These are phyloP conservation scores for Coprinellus micaceus DNA, from an alignment of 768 basidiomycete species.

Conservation along the genomic window DNA sequence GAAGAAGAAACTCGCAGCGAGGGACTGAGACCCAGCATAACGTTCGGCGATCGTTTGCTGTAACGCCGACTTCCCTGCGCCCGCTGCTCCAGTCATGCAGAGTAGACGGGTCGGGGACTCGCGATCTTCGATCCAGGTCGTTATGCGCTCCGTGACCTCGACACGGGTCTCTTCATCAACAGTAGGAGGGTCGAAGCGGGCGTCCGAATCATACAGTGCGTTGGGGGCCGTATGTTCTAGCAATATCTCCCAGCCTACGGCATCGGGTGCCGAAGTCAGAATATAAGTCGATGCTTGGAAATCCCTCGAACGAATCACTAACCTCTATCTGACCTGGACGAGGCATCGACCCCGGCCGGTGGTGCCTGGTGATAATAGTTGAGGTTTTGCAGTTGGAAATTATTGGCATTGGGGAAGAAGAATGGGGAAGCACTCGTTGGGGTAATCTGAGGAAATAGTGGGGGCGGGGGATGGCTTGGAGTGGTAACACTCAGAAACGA, in stretches of 20 bases:
- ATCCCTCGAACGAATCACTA: background rate
- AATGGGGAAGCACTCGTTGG: no score
- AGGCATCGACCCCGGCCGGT: no score
- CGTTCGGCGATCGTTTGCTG: background rate
- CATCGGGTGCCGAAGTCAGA: background rate
- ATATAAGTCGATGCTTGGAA: background rate
- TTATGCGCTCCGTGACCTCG: background rate
- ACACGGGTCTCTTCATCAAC: conserved; percentile 8
- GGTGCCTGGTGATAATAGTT: background rate
- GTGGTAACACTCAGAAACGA: no score
- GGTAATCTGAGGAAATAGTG: no score
- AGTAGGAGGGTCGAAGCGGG: conserved; percentile 5
- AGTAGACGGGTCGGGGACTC: background rate
- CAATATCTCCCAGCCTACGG: background rate
- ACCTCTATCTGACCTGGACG: background rate
- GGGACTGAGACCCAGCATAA: background rate
- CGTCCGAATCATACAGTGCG: background rate
- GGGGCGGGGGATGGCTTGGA: no score
- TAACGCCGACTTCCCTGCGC: background rate
- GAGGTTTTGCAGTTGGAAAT: background rate
- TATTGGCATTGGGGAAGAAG: background rate
- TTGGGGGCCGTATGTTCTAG: background rate
- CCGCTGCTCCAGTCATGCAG: background rate
- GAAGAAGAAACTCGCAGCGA: background rate
- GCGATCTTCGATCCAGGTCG: background rate